These are phyloP conservation scores for Conticribra weissflogii DNA, from an alignment of 108 stramenopile species.

Conservation along the genomic window DNA sequence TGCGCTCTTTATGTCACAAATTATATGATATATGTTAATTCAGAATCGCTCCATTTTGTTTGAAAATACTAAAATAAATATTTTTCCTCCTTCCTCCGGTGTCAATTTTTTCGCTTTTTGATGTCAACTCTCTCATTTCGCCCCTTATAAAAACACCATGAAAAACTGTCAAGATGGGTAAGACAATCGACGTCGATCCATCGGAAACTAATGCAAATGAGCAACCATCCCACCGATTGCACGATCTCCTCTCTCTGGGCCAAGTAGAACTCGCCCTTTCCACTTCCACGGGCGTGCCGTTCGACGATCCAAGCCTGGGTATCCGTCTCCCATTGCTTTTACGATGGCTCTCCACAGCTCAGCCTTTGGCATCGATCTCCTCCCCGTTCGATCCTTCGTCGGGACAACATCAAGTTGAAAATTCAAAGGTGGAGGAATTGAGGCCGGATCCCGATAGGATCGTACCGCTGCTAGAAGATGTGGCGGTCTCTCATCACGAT, in stretches of 20 bases:
- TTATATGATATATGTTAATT: no score
- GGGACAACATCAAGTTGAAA: background rate
- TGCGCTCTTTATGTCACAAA: no score
- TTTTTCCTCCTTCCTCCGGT: no score
- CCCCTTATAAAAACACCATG: no score
- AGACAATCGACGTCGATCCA: no score
- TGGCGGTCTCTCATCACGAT: slow-evolving; percentile 68
- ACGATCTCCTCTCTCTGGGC: slow-evolving; percentile 72
- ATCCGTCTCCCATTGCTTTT: slow-evolving; percentile 70
- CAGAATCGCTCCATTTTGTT: no score
- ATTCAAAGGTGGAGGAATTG: no score
- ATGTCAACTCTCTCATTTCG: no score
- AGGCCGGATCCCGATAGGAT: slow-evolving; percentile 43
- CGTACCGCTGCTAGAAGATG: slow-evolving; percentile 70
- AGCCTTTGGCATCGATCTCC: slow-evolving; percentile 46
- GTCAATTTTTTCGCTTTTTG: no score
- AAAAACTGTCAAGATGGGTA: no score
- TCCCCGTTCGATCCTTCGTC: slow-evolving; percentile 7
- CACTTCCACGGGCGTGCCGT: slow-evolving; percentile 5
- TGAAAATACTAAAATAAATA: no score
- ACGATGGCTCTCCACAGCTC: slow-evolving; percentile 55
- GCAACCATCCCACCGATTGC: slow-evolving; percentile 33
- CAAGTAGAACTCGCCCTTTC: slow-evolving; percentile 62
- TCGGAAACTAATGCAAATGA: background rate
- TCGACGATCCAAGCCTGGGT: slow-evolving; percentile 43